Percentiles rank a stretch among this genome's conserved stretches.
These are phyloP conservation scores for Cajanus cajan DNA, from an alignment of 306 rosid genomes.

Conservation along the genomic window DNA sequence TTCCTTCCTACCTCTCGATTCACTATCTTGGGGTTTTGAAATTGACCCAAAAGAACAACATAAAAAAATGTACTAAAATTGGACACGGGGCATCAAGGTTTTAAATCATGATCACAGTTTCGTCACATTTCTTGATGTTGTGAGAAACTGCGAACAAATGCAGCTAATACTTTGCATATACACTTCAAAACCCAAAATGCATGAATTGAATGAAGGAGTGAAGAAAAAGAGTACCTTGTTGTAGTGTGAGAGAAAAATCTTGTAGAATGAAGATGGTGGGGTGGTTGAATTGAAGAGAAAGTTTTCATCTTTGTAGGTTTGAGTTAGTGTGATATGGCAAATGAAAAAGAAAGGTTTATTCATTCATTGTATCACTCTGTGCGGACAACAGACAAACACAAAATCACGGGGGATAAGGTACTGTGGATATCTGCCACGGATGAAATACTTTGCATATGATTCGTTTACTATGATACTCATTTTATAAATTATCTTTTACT, in stretches of 20 bases:
- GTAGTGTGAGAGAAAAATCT: background rate
- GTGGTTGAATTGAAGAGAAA: slow-evolving; percentile 12
- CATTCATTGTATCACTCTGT: background rate
- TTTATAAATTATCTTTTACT: too few species aligned
- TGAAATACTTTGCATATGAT: background rate
- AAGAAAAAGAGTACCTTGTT: slow-evolving; percentile 24
- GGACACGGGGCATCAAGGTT: background rate
- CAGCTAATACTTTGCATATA: too few species aligned
- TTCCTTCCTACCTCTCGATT: background rate
- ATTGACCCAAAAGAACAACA: background rate
- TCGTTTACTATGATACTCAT: too few species aligned
- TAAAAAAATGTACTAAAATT: background rate
- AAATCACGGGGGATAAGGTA: background rate
- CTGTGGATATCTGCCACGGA: background rate
- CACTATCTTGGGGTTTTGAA: background rate
- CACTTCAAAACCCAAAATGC: background rate
- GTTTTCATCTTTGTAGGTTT: background rate
- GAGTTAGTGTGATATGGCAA: background rate
- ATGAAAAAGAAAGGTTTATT: background rate
- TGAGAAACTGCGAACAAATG: too few species aligned
- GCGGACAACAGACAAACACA: background rate
- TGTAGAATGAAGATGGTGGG: slow-evolving; percentile 15
- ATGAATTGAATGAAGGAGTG: background rate
- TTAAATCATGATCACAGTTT: too few species aligned
- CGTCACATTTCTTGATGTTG: too few species aligned